Evolutionary conservation across 352 stramenopile species (phyloP).

Genomic region (Phytophthora cactorum): DNA sequence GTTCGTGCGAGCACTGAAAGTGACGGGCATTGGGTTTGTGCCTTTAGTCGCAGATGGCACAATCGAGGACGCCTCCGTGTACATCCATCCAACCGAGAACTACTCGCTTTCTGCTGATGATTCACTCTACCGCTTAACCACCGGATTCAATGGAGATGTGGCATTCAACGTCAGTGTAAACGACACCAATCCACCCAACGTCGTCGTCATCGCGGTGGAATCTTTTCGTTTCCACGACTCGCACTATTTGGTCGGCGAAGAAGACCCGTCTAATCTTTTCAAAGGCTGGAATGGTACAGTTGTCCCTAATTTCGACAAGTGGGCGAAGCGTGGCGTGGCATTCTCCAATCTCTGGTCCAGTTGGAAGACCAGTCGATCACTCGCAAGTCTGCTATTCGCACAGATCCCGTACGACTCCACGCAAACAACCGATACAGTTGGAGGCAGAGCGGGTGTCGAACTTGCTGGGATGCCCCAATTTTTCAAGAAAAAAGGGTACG

Average conservation of each 20-base stretch:
- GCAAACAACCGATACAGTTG: constrained; percentile 19
- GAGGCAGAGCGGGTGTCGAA: constrained; percentile 11
- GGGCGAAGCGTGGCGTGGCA: constrained; percentile 53
- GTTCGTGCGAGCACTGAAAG: neutral
- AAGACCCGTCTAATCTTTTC: constrained; percentile 18
- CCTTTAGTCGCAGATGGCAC: constrained; percentile 31
- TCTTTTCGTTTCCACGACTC: constrained; percentile 68
- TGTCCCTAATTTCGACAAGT: constrained; percentile 58
- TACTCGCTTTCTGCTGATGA: no score
- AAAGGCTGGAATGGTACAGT: constrained; percentile 39
- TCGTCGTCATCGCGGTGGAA: constrained; percentile 58
- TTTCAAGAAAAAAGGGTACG: constrained; percentile 56
- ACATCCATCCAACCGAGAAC: constrained; percentile 49
- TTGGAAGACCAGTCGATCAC: constrained; percentile 56
- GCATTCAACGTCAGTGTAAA: constrained; percentile 54
- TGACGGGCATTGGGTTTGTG: constrained; percentile 26
- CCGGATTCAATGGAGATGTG: constrained; percentile 46
- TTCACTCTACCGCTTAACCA: constrained; percentile 52
- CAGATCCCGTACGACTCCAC: constrained; percentile 53
- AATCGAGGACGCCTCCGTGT: constrained; percentile 15
- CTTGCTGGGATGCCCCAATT: constrained; percentile 52
- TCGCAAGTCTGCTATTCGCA: constrained; percentile 57
- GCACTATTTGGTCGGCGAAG: constrained; percentile 53
- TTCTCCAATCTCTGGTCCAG: constrained; percentile 67
- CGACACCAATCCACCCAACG: constrained; percentile 46